A percentile compares a stretch with the other conserved stretches of the same genome.
These are phyloP conservation scores for Lodderomyces parapsilosis DNA, from an alignment of 1,139 yeast species.

Conservation along the genomic window DNA sequence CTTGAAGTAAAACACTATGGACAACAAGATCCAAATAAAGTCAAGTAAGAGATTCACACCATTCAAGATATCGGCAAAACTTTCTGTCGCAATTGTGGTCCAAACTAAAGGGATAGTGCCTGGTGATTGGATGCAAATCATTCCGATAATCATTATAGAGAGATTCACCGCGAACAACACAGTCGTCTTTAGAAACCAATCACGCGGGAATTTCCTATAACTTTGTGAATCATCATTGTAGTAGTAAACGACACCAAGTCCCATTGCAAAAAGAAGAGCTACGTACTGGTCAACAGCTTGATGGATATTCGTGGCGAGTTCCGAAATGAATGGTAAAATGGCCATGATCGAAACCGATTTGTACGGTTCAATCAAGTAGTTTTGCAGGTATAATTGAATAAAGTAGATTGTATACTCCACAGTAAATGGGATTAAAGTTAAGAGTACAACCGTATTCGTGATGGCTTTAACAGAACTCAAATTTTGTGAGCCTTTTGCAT, in stretches of 20 bases:
- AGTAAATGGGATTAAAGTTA: conserved; percentile 25
- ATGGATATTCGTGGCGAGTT: conserved; percentile 6
- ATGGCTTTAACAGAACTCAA: background rate
- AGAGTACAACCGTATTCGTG: conserved; percentile 7
- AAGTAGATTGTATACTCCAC: conserved; percentile 12
- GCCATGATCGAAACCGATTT: conserved; percentile 6
- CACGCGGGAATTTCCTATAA: conserved; percentile 27
- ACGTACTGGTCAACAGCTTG: conserved; percentile 14
- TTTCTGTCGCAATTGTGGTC: no score
- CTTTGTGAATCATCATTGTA: conserved; percentile 25
- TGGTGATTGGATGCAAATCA: no score
- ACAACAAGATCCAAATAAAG: conserved; percentile 17
- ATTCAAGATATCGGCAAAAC: no score
- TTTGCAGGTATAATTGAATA: conserved; percentile 18
- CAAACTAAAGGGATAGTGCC: no score
- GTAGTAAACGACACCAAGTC: conserved; percentile 38
- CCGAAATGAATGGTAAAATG: background rate
- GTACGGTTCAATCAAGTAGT: conserved; percentile 15
- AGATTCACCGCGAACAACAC: conserved; percentile 16
- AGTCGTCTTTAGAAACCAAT: conserved; percentile 19
- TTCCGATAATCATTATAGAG: no score
- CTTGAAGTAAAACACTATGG: conserved; percentile 24
- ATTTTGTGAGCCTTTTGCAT: conserved; percentile 29
- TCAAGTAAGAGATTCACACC: no score
- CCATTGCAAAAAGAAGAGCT: conserved; percentile 35